Evolutionary conservation across 2,329 filamentous ascomycete genomes (phyloP).

Genomic region (Xylaria sp.): DNA sequence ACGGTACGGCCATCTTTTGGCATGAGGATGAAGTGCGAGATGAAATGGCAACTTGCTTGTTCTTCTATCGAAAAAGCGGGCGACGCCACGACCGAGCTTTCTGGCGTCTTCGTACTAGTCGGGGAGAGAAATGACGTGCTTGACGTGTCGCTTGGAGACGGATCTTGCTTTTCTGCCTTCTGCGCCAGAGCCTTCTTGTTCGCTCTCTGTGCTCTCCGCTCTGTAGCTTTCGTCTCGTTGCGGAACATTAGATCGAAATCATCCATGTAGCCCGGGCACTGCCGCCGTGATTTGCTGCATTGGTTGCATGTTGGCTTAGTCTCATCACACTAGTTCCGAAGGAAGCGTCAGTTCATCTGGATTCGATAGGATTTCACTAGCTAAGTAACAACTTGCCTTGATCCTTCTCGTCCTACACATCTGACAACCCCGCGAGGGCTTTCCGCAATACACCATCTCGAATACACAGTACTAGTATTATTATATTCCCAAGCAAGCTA

Average conservation of each 20-base stretch:
- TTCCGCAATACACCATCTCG: slow-evolving; percentile 73
- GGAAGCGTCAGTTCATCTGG: slow-evolving; percentile 36
- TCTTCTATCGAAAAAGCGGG: slow-evolving; percentile 63
- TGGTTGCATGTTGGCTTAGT: slow-evolving; percentile 73
- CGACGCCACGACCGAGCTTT: slow-evolving; percentile 48
- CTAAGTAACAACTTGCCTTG: slow-evolving; percentile 64
- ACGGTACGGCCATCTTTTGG: slow-evolving; percentile 62
- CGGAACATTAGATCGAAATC: slow-evolving; percentile 79
- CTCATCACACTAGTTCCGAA: slow-evolving; percentile 68
- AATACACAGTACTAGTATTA: neutral
- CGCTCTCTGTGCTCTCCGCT: slow-evolving; percentile 69
- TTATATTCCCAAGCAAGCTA: neutral
- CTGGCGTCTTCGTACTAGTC: slow-evolving; percentile 38
- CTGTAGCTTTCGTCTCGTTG: slow-evolving; percentile 76
- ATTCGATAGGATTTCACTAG: neutral
- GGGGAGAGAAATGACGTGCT: slow-evolving; percentile 46
- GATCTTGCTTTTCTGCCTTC: slow-evolving; percentile 49
- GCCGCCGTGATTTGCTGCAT: slow-evolving; percentile 70
- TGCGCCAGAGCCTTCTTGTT: slow-evolving; percentile 59
- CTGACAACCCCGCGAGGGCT: slow-evolving; percentile 76
- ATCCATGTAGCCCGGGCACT: slow-evolving; percentile 75
- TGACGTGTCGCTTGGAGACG: slow-evolving; percentile 29
- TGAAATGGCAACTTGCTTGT: slow-evolving; percentile 68
- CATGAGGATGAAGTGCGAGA: slow-evolving; percentile 69
- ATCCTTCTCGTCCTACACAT: slow-evolving; percentile 79